Evolutionary conservation across 2,329 filamentous ascomycete species (phyloP), one percentile per base, ranked within the genome.

Genomic region (Sarocladium brachiariae): DNA sequence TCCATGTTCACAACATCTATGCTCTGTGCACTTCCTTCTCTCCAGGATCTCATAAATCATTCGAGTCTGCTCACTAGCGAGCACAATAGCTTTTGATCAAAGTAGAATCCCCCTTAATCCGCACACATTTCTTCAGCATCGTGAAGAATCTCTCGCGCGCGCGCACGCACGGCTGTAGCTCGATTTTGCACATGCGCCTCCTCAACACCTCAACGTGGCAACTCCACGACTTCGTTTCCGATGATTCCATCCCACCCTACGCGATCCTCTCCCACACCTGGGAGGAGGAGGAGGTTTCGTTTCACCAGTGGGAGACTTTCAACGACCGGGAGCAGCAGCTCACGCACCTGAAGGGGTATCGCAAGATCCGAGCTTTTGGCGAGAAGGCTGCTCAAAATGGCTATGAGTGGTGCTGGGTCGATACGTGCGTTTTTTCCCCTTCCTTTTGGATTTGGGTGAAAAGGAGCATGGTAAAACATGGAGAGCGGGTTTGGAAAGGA

Each of bases 201-300:
- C 57, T 62, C 38, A 60, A 62, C 53, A 54, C 54, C 4, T 21
- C 41, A 18, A 59, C 58, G 8, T 47, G 55, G 14, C 35, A 35
- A 9, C 38, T 64, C 6, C 52, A 56, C 23, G 53, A 59, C 4
- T 59, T 60, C 46, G 50, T 56, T 19, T 53, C 52, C 45, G 47
- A 52, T 16, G 21, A 47, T 11, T 18, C 50, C 18, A 41, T 50
- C 2, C 58, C 58, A 4, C 53, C 50, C 0, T 70, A 68, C 48
- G 65, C 61, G 6, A 68, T 69, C 21, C 57, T 70, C 1, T 68
- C 65, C 2, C 66, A 68, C 43, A 66, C 62, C 1, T 69, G 66
- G 65, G 59, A 55, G 4, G 50, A 57, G 1, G 59, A 61, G 1
- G 64, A 69, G 45, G 57, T 66, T 0, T 53, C 53, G 2, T 61